Base-by-base conservation (phyloP, 441 rosid species). In the Gossypium trilobum region DNA sequence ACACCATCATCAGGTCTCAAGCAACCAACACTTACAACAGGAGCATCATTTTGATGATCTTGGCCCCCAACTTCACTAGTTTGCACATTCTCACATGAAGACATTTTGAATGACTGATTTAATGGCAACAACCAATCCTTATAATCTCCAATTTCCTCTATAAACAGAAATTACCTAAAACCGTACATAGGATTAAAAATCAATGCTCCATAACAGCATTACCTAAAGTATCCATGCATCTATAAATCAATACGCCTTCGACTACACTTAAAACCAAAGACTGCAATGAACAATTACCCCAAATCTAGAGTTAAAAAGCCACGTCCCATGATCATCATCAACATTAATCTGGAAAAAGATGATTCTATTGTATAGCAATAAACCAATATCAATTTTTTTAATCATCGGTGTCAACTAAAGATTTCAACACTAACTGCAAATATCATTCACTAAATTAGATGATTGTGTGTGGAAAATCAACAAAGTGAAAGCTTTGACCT, bases 1-100 rank as follows among this genome's bases (percentile, higher is more conserved):
- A 74, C 77, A 7, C 75, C 80, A 31, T 58, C 79, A 70, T 66
- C 70, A 3, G 81, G 61, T 71, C 80, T 78, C 5, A 75, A 71
- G 22, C 61, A 71, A 51, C 70, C 66, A 55, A 68, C 79, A 64
- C 3, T 65, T 8, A 20, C 14, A 36, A 62, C 46, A 16, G 51
- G 68, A 7, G 20, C 20, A 66, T 36, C 75, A 61, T 16, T 75
- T n/a, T 75, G 77, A 46, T 68, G 73, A 74, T 65, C 44, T 9
- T 52, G 48, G 16, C 14, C 50, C 61, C 78, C 73, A 27, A 69
- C 69, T 10, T 80, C 82, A 50, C 65, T 76, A 17, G 50, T 33
- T 57, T 57, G 78, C 33, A 17, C 75, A 67, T 77, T 75, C 29
- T 76, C 73, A 60, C 33, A 58, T 0, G 56, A 66, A 13, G 59